These are phyloP conservation scores for Hymenochaete sp. DNA, from an alignment of 1,284 basidiomycete species.

Conservation along the genomic window DNA sequence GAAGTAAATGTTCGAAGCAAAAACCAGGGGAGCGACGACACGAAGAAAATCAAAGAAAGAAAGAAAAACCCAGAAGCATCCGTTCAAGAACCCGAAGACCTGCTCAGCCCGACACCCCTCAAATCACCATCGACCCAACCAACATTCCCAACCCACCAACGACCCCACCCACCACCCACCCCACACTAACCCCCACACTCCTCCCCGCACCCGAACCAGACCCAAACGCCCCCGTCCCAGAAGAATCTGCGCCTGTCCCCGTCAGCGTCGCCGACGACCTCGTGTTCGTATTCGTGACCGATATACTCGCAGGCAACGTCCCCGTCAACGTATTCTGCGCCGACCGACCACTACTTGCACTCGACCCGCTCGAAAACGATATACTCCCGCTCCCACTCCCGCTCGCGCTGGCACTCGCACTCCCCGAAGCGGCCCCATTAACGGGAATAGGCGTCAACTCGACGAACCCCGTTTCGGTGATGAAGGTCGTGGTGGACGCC, in stretches of 20 bases:
- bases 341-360: neutral
- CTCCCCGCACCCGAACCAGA: neutral
- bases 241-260: neutral
- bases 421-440: neutral
- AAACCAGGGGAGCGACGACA: no score
- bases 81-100: neutral
- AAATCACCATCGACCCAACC: neutral
- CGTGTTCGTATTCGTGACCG: neutral
- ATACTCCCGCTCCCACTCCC: neutral
- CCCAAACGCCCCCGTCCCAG: neutral
- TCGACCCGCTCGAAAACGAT: constrained; percentile 1
- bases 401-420: neutral
- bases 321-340: neutral
- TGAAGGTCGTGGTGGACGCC: constrained; percentile 2
- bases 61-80: neutral
- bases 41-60: no score
- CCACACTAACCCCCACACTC: neutral
- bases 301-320: neutral
- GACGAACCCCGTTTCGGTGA: constrained; percentile 9
- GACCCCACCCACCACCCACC: neutral
- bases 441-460: constrained; percentile 2
- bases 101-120: neutral
- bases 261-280: neutral
- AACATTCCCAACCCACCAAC: neutral
- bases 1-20: no score